Base-by-base conservation (phyloP, 2,329 filamentous ascomycete genomes). In the Aaosphaeria arxii region DNA sequence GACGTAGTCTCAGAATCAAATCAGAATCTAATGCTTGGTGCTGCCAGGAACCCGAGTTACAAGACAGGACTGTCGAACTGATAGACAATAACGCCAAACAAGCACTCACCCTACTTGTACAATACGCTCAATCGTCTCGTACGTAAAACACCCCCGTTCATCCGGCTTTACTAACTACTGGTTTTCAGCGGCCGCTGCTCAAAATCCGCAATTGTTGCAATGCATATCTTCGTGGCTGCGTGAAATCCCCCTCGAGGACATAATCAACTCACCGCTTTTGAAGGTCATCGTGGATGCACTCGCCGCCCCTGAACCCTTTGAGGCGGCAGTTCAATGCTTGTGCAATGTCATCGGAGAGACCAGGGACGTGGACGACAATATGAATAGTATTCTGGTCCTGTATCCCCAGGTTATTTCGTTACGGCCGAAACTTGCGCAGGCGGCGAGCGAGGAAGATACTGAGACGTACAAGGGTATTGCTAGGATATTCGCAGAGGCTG, bases 141-240 rank as follows among this genome's bases (percentile, higher is more conserved):
- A 84, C 71, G 82, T 76, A 28, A 9, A 24, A 30, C 35, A 48
- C 33, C 4, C 33, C 9, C 29, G 24, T 17, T 11, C 28, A 24
- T 36, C 13, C 11, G 28, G 32, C n/a, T 36, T 24, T 7, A 40
- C 59, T 66, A 32, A 63, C 49, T 42, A 24, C 17, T 24, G 17
- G 17, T 24, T 24, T 24, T 11, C 30, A 56, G 90, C 81, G 44
- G 76, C 83, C 42, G 91, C 92, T 28, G 82, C 90, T 6, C 87
- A 86, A 53, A 96, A 96, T 64, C 91, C 92, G 2, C 88, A 91
- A 63, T 80, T 99, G 42, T 85, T 97, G 69, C 90, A 96, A 62
- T 97, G 94, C 69, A 91, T 97, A 59, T 95, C 91, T 31, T 96
- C 94, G 3, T 99, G 94, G 94, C 81, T 97, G 57, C 84, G 91